Evolutionary conservation across 768 basidiomycete species (phyloP).

Genomic region (Lactifluus rugatus): DNA sequence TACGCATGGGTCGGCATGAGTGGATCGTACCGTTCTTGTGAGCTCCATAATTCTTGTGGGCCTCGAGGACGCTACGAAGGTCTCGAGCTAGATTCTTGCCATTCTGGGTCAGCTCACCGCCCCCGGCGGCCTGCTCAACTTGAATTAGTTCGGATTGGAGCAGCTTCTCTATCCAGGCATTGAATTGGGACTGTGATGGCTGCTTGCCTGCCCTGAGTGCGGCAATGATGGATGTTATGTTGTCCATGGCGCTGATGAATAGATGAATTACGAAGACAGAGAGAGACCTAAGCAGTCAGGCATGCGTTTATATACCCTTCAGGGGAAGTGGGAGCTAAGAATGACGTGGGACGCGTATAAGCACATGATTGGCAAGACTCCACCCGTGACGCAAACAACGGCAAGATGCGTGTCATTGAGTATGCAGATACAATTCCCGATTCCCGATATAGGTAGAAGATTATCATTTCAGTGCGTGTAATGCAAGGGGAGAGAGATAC

Average conservation of each 20-base stretch:
- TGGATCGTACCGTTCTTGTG: conserved; percentile 47
- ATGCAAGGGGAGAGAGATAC: conserved; percentile 8
- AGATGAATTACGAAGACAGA: background rate
- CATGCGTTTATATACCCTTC: background rate
- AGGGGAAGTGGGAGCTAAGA: background rate
- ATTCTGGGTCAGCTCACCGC: conserved; percentile 42
- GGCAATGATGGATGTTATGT: conserved; percentile 49
- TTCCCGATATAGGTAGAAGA: background rate
- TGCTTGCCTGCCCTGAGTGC: conserved; percentile 65
- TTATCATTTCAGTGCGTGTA: conserved; percentile 1
- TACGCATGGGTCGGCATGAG: background rate
- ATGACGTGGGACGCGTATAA: conserved; percentile 6
- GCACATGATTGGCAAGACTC: background rate
- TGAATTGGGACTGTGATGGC: conserved; percentile 50
- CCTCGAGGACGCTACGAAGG: conserved; percentile 42
- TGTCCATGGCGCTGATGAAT: conserved; percentile 40
- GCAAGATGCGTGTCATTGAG: background rate
- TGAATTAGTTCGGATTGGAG: conserved; percentile 40
- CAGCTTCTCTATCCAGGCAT: conserved; percentile 44
- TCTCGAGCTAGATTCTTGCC: conserved; percentile 44
- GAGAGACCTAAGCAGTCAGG: background rate
- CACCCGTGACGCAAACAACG: background rate
- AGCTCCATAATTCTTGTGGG: conserved; percentile 44
- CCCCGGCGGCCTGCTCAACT: conserved; percentile 30
- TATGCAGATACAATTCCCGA: background rate